Base-by-base conservation (phyloP, 768 basidiomycete genomes). In the Mycena rosella region DNA sequence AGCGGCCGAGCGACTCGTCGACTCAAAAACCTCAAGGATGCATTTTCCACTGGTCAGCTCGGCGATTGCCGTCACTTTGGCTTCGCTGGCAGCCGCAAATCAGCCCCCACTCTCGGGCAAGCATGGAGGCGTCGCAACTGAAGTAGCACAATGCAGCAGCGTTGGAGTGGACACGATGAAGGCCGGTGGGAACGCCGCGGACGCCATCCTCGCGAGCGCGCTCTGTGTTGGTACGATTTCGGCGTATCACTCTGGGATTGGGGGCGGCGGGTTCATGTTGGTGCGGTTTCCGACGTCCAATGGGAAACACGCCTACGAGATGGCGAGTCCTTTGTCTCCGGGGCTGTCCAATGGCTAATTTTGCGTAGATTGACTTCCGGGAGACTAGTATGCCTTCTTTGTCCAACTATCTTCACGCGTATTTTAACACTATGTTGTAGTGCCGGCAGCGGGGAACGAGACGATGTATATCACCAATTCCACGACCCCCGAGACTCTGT, bases 331-430 rank as follows among this genome's bases (percentile, higher is more conserved):
- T n/a, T n/a, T 38, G 15, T 38, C 24, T 8, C 32, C 60, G 9
- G 5, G 51, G 15, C n/a, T n/a, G n/a, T 10, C 42, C 36, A 18
- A 15, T 10, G 13, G 4, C 86, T 53, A 78, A 84, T 65, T 82
- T 81, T 40, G 38, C 24, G 69, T 80, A 79, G 26, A 81, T 93
- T 47, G 91, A 93, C 78, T 93, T 89, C 75, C 85, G 92, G 9
- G 92, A 93, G 73, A 87, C 58, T 84, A 0, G 63, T 57, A 22
- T 5, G 54, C n/a, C n/a, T n/a, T n/a, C n/a, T n/a, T 49, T 9
- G 26, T 29, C 17, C 22, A 14, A 44, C 17, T 34, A 34, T 40
- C 5, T 40, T 18, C 17, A 15, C 38, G 17, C 14, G 4, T 40
- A 18, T 18, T 13, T 9, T 57, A 24, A 51, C 24, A 5, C 8